phyloP scores from a whole-genome alignment of 495 filamentous ascomycete genomes.

The Bathelium albidoporum region DNA sequence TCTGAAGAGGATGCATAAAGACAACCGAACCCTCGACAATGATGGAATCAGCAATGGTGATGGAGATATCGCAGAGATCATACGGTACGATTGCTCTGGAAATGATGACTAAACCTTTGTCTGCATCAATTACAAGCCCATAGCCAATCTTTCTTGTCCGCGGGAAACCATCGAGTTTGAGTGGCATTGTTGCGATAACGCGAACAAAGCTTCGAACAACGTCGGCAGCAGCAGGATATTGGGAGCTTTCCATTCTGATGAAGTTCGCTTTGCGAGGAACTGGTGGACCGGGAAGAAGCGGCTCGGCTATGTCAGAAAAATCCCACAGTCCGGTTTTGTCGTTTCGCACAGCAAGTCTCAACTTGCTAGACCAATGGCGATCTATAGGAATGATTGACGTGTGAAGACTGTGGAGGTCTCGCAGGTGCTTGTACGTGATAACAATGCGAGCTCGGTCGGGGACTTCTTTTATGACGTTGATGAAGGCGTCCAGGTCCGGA shows the following conservation, averaged over 20 bases:
- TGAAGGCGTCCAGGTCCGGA: constrained; percentile 75
- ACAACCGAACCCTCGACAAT: constrained; percentile 88
- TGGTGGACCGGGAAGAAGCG: constrained; percentile 61
- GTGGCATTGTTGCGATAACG: constrained; percentile 78
- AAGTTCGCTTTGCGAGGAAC: constrained; percentile 74
- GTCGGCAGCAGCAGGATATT: constrained; percentile 79
- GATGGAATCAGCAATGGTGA: constrained; percentile 92
- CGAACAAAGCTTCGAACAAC: constrained; percentile 91
- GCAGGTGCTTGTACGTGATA: constrained; percentile 87
- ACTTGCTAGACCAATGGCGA: constrained; percentile 87
- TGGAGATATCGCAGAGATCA: constrained; percentile 87
- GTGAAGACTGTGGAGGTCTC: constrained; percentile 87
- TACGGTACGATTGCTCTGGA: constrained; percentile 91
- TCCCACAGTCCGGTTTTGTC: constrained; percentile 90
- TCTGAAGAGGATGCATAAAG: constrained; percentile 97
- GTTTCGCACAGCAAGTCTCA: constrained; percentile 88
- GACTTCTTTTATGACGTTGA: constrained; percentile 80
- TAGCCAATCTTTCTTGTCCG: constrained; percentile 86
- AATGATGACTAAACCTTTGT: constrained; percentile 87
- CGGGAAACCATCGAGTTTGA: constrained; percentile 95
- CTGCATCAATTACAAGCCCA: constrained; percentile 89
- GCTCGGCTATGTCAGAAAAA: constrained; percentile 72
- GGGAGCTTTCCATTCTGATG: constrained; percentile 79
- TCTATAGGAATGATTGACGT: constrained; percentile 89
- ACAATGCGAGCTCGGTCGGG: constrained; percentile 86